These are phyloP conservation scores for Fusarium goolgardi DNA, from an alignment of 2,329 filamentous ascomycete genomes.

Conservation along the genomic window DNA sequence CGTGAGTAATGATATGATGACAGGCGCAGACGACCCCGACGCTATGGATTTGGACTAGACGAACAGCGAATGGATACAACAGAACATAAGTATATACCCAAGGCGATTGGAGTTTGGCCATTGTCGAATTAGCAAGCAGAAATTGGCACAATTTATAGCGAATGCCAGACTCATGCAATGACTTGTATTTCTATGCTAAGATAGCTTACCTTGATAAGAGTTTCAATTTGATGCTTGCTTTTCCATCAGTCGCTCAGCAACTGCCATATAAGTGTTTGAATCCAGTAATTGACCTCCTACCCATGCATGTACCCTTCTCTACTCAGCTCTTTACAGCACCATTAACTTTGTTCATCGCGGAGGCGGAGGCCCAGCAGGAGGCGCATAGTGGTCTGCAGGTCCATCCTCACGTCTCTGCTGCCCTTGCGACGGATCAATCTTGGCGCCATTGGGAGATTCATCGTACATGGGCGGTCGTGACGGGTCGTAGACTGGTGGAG, in stretches of 20 bases:
- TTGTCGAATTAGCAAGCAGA: conserved; percentile 6
- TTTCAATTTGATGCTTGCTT: conserved; percentile 32
- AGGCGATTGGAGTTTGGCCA: conserved; percentile 44
- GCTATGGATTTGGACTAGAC: conserved; percentile 74
- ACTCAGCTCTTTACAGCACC: conserved; percentile 1
- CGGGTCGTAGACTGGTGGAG: conserved; percentile 69
- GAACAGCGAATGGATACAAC: neutral
- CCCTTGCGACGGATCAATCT: conserved; percentile 65
- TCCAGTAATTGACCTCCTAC: conserved; percentile 3
- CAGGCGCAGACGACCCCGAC: conserved; percentile 61
- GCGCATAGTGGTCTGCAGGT: conserved; percentile 53
- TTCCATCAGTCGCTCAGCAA: conserved; percentile 8
- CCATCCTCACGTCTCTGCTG: conserved; percentile 33
- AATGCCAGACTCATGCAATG: conserved; percentile 14
- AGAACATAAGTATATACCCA: conserved; percentile 39
- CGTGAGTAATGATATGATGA: conserved; percentile 10
- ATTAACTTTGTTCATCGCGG: conserved; percentile 26
- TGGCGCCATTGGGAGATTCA: conserved; percentile 60
- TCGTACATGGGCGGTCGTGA: conserved; percentile 68
- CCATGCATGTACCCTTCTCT: neutral
- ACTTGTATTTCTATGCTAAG: conserved; percentile 33
- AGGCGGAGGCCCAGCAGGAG: conserved; percentile 59
- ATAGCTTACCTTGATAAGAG: conserved; percentile 12
- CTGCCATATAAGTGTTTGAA: conserved; percentile 6
- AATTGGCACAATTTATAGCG: neutral